Conservation (phyloP, 176 grass and related monocot genomes). For the Typha latifolia region DNA sequence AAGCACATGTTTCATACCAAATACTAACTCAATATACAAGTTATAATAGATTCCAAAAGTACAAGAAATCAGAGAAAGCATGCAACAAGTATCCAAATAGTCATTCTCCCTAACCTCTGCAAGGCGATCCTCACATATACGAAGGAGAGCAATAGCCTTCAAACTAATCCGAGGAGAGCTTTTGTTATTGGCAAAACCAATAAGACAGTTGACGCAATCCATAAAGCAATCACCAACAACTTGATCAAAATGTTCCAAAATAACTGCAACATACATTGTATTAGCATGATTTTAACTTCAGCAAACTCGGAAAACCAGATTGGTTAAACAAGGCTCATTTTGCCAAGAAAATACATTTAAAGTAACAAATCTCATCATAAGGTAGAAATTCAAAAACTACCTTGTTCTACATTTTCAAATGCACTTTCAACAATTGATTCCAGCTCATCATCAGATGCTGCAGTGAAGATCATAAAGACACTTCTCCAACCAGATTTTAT, state of each 20-base stretch:
- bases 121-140: constrained; percentile 99
- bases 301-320: neutral
- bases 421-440: constrained; percentile 96
- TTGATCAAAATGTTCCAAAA: constrained; percentile 99
- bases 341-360: constrained; percentile 10
- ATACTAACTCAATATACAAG: too few species aligned
- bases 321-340: constrained; percentile 13
- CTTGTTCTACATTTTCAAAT: constrained; percentile 98
- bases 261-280: constrained; percentile 45
- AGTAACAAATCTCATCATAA: constrained; percentile 12
- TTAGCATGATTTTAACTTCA: constrained; percentile 10
- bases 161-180: constrained; percentile 85
- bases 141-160: constrained; percentile 99
- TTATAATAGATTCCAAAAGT: too few species aligned
- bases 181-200: constrained; percentile 99
- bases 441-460: constrained; percentile 79
- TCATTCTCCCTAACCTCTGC: constrained; percentile 62
- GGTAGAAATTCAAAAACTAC: constrained; percentile 26
- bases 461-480: constrained; percentile 99
- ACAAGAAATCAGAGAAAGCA: neutral
- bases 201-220: constrained; percentile 99
- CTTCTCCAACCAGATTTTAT: constrained; percentile 98
- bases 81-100: constrained; percentile 1
- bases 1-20: too few species aligned
- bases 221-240: constrained; percentile 98